Evolutionary conservation across 768 basidiomycete species (phyloP), one percentile per base, ranked within the genome.

Genomic region (Zangia roseola): DNA sequence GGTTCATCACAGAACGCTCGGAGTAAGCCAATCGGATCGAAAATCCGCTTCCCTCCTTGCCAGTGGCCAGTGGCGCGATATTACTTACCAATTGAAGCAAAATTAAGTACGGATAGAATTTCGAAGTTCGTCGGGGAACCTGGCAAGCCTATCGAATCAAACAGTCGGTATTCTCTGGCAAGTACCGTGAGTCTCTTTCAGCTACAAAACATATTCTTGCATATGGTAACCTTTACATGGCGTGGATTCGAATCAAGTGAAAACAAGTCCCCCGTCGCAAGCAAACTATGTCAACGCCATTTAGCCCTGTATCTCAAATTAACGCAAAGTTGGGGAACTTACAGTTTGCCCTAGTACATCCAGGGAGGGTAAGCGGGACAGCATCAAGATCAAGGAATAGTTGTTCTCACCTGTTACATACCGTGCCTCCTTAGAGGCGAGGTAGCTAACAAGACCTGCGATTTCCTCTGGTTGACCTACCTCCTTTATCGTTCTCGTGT

Each of bases 371-470:
- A 24, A 52, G 31, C 6, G 20, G 3, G 4, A 6, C 4, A 24
- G 24, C 16, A n/a, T 10, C 3, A 16, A 16, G 35, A 13, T 31
- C 6, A 30, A 21, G 12, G 6, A 31, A 31, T 31, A 31, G 14
- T 31, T 6, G 35, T 9, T 14, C 56, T 52, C 49, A 54, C 71
- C 72, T 0, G 70, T 74, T 10, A 74, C 60, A 46, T 28, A 70
- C 14, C 65, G 60, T 6, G 71, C 62, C n/a, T 64, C 68, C 19
- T 69, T 63, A 9, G 70, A 71, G 6, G 62, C 70, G 14, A 74
- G 57, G 43, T 63, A 73, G 9, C 71, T 71, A 0, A 72, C 69
- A 6, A 67, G n/a, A 9, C 57, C 56, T 21, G 73, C 70, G 10
- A 72, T 46, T 31, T 71, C 70, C 30, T 71, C 65, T 4, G 69